A percentile compares a stretch with the other conserved stretches of the same genome.
Evolutionary conservation across 2,329 filamentous ascomycete species (phyloP).

Genomic region (Teratosphaeria pseudoeucalypti): DNA sequence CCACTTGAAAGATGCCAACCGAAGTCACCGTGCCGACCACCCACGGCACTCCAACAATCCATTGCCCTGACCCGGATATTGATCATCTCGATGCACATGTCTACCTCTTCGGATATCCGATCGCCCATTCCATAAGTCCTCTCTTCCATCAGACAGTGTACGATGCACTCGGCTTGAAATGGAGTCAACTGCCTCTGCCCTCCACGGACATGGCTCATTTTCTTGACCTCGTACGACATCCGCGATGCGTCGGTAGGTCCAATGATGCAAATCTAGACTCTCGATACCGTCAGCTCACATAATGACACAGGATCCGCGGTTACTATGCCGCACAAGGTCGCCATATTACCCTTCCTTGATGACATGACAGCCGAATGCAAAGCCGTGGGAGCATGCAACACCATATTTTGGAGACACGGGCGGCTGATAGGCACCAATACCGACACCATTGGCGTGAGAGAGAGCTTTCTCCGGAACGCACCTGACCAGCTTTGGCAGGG

Average conservation of each 20-base stretch:
- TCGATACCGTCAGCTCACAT: background rate
- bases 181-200: slow-evolving; percentile 41
- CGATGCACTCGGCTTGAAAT: slow-evolving; percentile 39
- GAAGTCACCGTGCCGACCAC: slow-evolving; percentile 5
- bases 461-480: slow-evolving; percentile 49
- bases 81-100: slow-evolving; percentile 38
- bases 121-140: slow-evolving; percentile 47
- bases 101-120: slow-evolving; percentile 42
- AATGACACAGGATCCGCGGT: slow-evolving; percentile 50
- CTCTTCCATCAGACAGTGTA: slow-evolving; percentile 46
- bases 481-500: slow-evolving; percentile 42
- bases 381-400: slow-evolving; percentile 71
- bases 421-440: slow-evolving; percentile 63
- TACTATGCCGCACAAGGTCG: slow-evolving; percentile 77
- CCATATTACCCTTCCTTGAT: slow-evolving; percentile 63
- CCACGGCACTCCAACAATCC: slow-evolving; percentile 11
- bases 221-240: slow-evolving; percentile 41
- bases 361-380: slow-evolving; percentile 61
- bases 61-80: slow-evolving; percentile 14
- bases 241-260: slow-evolving; percentile 50
- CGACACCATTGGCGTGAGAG: slow-evolving; percentile 66
- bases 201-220: slow-evolving; percentile 36
- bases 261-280: background rate
- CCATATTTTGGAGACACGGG: slow-evolving; percentile 53
- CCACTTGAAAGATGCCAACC: background rate